Evolutionary conservation across 2,329 filamentous ascomycete species (phyloP), one percentile per base, ranked within the genome.

Genomic region (Fusarium luffae): DNA sequence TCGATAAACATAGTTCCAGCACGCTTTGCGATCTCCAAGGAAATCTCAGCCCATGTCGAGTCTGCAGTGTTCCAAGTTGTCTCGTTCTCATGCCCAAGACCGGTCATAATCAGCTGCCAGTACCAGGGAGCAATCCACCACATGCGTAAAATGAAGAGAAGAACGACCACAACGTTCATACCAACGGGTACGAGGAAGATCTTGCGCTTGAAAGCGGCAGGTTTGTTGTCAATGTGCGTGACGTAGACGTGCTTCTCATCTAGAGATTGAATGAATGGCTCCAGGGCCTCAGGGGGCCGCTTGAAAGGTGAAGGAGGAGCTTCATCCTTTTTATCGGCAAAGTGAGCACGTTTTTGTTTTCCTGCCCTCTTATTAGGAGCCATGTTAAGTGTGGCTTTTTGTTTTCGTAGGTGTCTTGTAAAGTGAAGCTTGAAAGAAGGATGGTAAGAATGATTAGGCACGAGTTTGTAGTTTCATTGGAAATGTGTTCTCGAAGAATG

Each of bases 131-230:
- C 71, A 71, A 93, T 90, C 78, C 84, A 82, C 78, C 87, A 92
- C 65, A 91, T 82, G 69, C 94, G 91, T 83, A 89, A 89, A 62
- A 85, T 72, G 72, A 97, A 89, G 32, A 93, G 79, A 4, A 84
- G 75, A 11, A 85, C 82, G 60, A 98, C 89, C 71, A 83, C 80
- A 34, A 91, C 60, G 79, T 98, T 98, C 81, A 97, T 89, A 19
- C 89, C 79, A 19, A 93, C 85, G 18, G 94, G 93, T 1, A 97
- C 89, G 49, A 89, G 75, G 80, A 97, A 98, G 74, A 97, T 91
- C 75, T 93, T 92, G 77, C 88, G 88, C 82, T 98, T 98, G 81
- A 94, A 89, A 28, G 85, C 84, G 21, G 81, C 80, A 0, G 90
- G 89, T 66, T 91, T 89, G 64, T 81, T 82, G 84, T 98, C 94